Evolutionary conservation across 345 rosid species (phyloP), one percentile per base, ranked within the genome.

Genomic region (Cochlearia excelsa): DNA sequence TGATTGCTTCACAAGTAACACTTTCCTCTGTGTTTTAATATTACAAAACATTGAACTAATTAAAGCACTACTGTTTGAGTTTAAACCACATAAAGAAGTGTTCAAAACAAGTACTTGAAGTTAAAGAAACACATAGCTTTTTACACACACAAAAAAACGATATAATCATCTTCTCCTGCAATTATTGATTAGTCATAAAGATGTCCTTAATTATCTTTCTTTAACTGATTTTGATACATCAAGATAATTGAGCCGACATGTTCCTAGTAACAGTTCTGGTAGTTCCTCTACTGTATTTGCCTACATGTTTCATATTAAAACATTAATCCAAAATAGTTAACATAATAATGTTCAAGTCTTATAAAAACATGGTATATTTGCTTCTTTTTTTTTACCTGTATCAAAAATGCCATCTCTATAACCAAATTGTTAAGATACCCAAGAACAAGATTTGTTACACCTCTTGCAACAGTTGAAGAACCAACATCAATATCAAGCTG

Each of bases 401-500:
- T 74, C 74, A 94, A 38, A 78, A 90, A 94, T 49, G 99, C 97
- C 95, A 90, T 75, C 80, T 90, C 99, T 10, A 87, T 61, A 49
- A 90, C 91, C 81, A 90, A 51, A 64, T 82, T 87, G 84, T 66
- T 90, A 10, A 94, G 74, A 59, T 94, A 87, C 11, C 99, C 95
- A 7, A 84, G 84, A 60, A 85, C 90, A 47, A 94, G 88, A 69
- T 77, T 90, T 35, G 78, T 74, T 33, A 87, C 88, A 1, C 99
- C 92, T 57, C 95, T 82, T 46, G 97, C 96, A 69, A 90, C 84
- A 3, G 94, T 83, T 16, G 97, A 94, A 57, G 99, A 94, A 6
- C 96, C 95, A 44, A 87, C 88, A 66, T 94, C 97, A 11, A 94
- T 33, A 33, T 71, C 86, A 59, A 84, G 68, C 99, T 94, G 82